Conservation (phyloP, 305 asterid species). For the Solanum hybrid region DNA sequence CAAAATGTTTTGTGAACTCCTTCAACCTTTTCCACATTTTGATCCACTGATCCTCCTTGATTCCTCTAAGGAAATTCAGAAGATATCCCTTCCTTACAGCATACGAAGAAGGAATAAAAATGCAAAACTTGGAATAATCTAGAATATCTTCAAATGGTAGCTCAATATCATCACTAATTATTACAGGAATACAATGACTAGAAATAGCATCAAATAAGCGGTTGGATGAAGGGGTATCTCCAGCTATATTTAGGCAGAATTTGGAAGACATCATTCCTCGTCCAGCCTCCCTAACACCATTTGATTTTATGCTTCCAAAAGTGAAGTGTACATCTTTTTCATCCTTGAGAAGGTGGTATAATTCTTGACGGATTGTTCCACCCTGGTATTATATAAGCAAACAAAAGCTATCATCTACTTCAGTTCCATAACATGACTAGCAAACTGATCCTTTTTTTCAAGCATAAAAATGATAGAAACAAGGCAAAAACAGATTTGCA, state of each 20-base stretch:
- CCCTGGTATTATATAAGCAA: not conserved
- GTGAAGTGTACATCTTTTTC: not conserved
- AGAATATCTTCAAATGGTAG: not conserved
- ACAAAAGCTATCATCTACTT: not conserved
- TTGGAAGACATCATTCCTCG: not conserved
- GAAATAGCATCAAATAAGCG: not conserved
- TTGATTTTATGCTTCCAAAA: not conserved
- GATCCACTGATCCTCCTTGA: not conserved
- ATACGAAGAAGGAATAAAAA: not conserved
- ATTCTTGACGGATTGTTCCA: not conserved
- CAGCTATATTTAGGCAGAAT: not conserved
- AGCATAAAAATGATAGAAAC: not conserved
- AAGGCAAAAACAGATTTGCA: not conserved
- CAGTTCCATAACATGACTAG: not conserved
- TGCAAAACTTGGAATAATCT: not conserved
- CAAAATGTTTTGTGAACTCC: not conserved
- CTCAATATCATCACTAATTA: not conserved
- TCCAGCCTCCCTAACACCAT: not conserved
- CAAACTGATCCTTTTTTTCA: not conserved
- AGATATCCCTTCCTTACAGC: not conserved
- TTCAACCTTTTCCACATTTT: not conserved
- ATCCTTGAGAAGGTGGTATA: not conserved
- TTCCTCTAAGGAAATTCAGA: not conserved
- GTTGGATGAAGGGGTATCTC: not conserved
- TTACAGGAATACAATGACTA: not conserved